Conservation (phyloP, 306 rosid species). For the Inga leiocalycina region DNA sequence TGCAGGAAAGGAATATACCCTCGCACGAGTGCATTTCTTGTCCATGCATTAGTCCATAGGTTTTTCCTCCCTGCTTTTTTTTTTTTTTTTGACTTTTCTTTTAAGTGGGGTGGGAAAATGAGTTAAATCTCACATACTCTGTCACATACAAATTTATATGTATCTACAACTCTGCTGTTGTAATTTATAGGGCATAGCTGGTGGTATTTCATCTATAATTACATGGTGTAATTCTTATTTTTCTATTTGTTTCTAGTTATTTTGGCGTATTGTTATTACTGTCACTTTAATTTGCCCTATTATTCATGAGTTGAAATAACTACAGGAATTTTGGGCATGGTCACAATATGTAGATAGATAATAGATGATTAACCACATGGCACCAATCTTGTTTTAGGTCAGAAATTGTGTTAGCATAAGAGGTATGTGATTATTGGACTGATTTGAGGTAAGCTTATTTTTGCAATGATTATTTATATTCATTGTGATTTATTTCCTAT, state of each 20-base stretch:
- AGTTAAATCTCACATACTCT: not conserved
- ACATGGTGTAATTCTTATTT: not conserved
- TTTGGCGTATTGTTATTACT: not conserved
- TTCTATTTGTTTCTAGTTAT: not conserved
- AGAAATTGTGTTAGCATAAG: not conserved
- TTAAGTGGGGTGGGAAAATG: not conserved
- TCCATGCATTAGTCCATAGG: conserved; percentile 55
- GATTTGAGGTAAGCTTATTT: not conserved
- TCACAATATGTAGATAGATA: no score
- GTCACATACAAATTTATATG: not conserved
- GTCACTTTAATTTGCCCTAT: not conserved
- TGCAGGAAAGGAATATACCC: conserved; percentile 83
- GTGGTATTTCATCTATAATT: not conserved
- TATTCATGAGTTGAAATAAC: not conserved
- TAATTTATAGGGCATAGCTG: conserved; percentile 26
- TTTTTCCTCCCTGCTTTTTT: not conserved
- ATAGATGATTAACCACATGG: not conserved
- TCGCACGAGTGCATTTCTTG: conserved; percentile 95
- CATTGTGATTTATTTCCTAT: not conserved
- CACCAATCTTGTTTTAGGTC: not conserved
- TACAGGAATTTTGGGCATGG: not conserved
- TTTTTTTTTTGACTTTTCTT: not conserved
- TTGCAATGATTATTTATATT: not conserved
- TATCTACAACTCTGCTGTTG: conserved; percentile 23
- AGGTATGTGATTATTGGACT: not conserved